Evolutionary conservation across 1,139 yeast species (phyloP).

Genomic region (Yamadazyma dendronema): DNA sequence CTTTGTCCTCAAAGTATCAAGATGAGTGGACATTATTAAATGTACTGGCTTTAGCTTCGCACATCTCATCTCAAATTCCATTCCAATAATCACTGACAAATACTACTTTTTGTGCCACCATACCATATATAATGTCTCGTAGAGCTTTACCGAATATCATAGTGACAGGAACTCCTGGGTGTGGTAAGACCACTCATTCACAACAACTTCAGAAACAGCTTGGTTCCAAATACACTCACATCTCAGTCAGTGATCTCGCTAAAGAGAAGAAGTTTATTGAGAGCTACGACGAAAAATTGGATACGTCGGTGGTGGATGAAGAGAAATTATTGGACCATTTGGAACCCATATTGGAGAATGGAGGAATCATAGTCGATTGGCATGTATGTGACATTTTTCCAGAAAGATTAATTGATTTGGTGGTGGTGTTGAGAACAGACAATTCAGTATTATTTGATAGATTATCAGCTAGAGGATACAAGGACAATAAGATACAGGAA

Average conservation of each 20-base stretch:
- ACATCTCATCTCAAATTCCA: neutral
- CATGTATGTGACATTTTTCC: constrained; percentile 97
- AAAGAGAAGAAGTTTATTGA: constrained; percentile 74
- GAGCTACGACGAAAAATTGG: constrained; percentile 82
- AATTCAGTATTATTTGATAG: constrained; percentile 73
- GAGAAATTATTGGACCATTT: constrained; percentile 79
- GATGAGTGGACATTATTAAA: no score
- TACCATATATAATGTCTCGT: constrained; percentile 9
- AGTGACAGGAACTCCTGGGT: constrained; percentile 96
- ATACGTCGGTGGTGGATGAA: constrained; percentile 88
- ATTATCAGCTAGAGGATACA: constrained; percentile 69
- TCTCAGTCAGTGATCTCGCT: constrained; percentile 79
- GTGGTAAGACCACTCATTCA: constrained; percentile 91
- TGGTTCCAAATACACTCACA: constrained; percentile 44
- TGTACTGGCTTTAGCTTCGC: no score
- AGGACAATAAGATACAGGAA: constrained; percentile 79
- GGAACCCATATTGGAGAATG: constrained; percentile 74
- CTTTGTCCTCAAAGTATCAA: no score
- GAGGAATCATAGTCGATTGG: constrained; percentile 93
- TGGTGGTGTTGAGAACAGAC: constrained; percentile 81
- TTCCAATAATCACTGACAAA: constrained; percentile 3
- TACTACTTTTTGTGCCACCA: no score
- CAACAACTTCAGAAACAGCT: constrained; percentile 6
- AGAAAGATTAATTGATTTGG: constrained; percentile 86
- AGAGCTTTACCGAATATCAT: constrained; percentile 74